A percentile compares a stretch with the other conserved stretches of the same genome.
Evolutionary conservation across 2,329 filamentous ascomycete genomes (phyloP).

Genomic region (Chaetothyriales sp.): DNA sequence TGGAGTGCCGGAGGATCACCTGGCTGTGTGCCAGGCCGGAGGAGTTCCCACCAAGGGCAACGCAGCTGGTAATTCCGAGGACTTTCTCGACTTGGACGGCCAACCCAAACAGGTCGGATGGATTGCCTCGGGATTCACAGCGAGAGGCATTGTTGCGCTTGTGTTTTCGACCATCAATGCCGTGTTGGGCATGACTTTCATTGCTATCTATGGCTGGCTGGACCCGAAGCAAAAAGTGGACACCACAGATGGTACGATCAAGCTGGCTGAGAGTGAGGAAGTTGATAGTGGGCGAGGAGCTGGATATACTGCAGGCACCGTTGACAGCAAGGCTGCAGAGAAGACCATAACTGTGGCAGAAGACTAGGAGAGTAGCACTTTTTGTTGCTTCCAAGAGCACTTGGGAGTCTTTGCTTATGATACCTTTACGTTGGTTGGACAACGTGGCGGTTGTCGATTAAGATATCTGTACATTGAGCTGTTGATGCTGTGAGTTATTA

Average conservation of each 20-base stretch:
- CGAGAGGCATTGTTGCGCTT: conserved; percentile 54
- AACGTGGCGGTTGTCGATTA: too few relatives aligned
- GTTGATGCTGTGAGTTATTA: too few relatives aligned
- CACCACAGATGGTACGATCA: background rate
- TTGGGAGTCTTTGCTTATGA: too few relatives aligned
- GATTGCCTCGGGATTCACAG: conserved; percentile 53
- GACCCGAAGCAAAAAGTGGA: conserved; percentile 1
- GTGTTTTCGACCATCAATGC: conserved; percentile 56
- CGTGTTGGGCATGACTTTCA: conserved; percentile 49
- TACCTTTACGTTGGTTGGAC: too few relatives aligned
- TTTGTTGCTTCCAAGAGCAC: too few relatives aligned
- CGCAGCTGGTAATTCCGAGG: conserved; percentile 52
- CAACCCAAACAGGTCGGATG: conserved; percentile 40
- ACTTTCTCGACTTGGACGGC: conserved; percentile 48
- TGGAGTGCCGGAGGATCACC: conserved; percentile 44
- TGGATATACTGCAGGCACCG: background rate
- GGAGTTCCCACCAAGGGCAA: conserved; percentile 47
- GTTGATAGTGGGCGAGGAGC: background rate
- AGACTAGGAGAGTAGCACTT: background rate
- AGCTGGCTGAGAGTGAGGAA: background rate
- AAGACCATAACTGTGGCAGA: background rate
- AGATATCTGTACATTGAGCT: too few relatives aligned
- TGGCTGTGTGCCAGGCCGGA: conserved; percentile 41
- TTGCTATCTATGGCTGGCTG: conserved; percentile 42
- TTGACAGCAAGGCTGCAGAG: background rate